These are phyloP conservation scores for Melampsora larici-populina DNA, from an alignment of 1,284 basidiomycete species.

Conservation along the genomic window DNA sequence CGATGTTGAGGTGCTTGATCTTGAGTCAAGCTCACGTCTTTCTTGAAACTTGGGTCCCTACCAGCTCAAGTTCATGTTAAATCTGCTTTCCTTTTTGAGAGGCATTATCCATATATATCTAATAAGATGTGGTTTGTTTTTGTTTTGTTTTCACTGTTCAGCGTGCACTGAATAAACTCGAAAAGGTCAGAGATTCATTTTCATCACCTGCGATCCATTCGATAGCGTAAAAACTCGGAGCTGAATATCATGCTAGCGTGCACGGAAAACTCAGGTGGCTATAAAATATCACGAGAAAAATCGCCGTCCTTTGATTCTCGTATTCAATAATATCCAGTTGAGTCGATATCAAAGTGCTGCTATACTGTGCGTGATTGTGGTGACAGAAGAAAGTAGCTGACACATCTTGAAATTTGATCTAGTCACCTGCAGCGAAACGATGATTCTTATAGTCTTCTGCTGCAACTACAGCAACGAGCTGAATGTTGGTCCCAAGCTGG, in stretches of 20 bases:
- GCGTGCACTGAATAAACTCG: slow-evolving; percentile 41
- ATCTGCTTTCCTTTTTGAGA: not conserved
- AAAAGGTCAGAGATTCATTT: slow-evolving; percentile 26
- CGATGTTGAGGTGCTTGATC: slow-evolving; percentile 34
- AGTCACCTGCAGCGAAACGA: slow-evolving; percentile 36
- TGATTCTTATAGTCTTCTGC: slow-evolving; percentile 33
- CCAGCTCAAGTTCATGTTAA: not conserved
- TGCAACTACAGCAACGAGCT: slow-evolving; percentile 38
- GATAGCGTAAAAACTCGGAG: not conserved
- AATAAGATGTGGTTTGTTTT: not conserved
- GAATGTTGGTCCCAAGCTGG: slow-evolving; percentile 42
- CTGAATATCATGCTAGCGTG: too few relatives aligned
- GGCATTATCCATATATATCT: not conserved
- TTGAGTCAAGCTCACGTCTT: not conserved
- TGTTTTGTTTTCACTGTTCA: not conserved
- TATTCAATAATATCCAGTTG: slow-evolving; percentile 43
- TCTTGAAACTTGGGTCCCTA: not conserved
- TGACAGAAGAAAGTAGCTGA: not conserved
- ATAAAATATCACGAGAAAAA: slow-evolving; percentile 30
- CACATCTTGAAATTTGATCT: not conserved
- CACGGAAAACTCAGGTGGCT: slow-evolving; percentile 19
- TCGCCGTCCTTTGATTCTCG: slow-evolving; percentile 25
- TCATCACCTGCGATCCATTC: not conserved
- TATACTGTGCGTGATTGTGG: not conserved
- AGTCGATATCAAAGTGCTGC: not conserved